phyloP scores from a whole-genome alignment of 2,329 filamentous ascomycete genomes.

The Claviceps humidiphila region DNA sequence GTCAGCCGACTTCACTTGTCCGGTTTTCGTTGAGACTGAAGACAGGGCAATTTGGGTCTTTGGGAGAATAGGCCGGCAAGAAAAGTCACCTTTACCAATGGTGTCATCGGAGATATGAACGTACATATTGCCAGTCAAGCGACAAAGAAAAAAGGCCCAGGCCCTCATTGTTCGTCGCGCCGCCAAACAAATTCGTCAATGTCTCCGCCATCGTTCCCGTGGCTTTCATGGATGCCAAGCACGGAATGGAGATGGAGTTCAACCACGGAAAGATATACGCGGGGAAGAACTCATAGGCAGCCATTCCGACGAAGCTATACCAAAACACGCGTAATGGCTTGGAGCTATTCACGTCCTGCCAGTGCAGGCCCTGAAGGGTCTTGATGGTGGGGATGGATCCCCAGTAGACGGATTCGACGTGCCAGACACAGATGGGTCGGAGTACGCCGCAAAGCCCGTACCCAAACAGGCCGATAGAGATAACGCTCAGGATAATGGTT shows the following conservation, averaged over 20 bases:
- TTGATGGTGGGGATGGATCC: constrained; percentile 38
- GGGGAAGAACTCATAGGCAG: constrained; percentile 37
- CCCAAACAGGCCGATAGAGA: constrained; percentile 42
- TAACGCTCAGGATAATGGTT: constrained; percentile 32
- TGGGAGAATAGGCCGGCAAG: too few relatives aligned
- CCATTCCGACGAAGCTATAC: constrained; percentile 35
- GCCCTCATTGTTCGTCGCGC: constrained; percentile 24
- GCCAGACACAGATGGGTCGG: constrained; percentile 41
- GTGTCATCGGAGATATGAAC: neutral
- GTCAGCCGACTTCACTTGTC: too few relatives aligned
- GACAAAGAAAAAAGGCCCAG: constrained; percentile 27
- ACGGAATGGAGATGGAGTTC: constrained; percentile 40
- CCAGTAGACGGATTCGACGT: constrained; percentile 45
- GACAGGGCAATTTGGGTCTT: too few relatives aligned
- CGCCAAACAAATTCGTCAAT: constrained; percentile 21
- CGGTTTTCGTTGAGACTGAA: too few relatives aligned
- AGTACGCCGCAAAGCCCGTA: constrained; percentile 40
- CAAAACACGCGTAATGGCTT: constrained; percentile 39
- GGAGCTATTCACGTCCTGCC: constrained; percentile 34
- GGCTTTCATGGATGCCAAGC: constrained; percentile 32
- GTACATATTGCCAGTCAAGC: constrained; percentile 31
- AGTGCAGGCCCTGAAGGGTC: constrained; percentile 40
- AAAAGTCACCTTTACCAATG: too few relatives aligned
- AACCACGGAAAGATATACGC: constrained; percentile 43
- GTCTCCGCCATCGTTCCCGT: neutral